Base-by-base conservation (phyloP, 2,329 filamentous ascomycete genomes). In the Furcasterigmium furcatum region DNA sequence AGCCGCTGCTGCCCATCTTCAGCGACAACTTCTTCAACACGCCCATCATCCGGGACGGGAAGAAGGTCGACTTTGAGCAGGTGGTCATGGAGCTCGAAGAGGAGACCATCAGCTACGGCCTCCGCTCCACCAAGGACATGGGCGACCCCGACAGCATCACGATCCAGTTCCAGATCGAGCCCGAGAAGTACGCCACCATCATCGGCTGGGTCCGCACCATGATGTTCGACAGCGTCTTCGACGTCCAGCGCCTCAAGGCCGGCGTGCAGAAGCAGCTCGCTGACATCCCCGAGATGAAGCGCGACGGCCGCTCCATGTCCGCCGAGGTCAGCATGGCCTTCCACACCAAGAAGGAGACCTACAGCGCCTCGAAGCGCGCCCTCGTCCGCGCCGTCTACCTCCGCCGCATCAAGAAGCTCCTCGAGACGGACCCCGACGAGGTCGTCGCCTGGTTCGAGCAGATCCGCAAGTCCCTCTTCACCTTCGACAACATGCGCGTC, bases 1-100 rank as follows among this genome's bases (percentile, higher is more conserved):
- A 92, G 60, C 94, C 94, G 4, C 68, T 99, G 19, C 73, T 97
- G 40, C 79, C 85, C 4, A 77, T 97, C 34, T 97, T 95, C 59
- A 84, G 84, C 24, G 88, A 91, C 60, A 94, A 92, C 59, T 96
- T 97, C 72, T 99, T 97, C 75, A 92, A 90, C 60, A 90, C 91
- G 0, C 94, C 92, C 3, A 85, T 99, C 48, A 76, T 78, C 57
- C 83, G 85, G 24, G 77, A 91, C 56, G 91, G 88, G 36, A 76
- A 89, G 60, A 80, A 79, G 20, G 72, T 99, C 24, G 84, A 87
- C 40, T 99, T 97, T 57, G 94, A 97, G 62, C 82, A 96, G 51
- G 88, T 97, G 4, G 91, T 97, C 38, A 88, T 90, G 60, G 84
- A 91, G 60, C 77, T 99, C 4, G 94, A 99, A 65, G 82, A 86